Percentiles rank a stretch among this genome's conserved stretches.
phyloP scores from a whole-genome alignment of 148 eudicot species.

The Chenopodium album region DNA sequence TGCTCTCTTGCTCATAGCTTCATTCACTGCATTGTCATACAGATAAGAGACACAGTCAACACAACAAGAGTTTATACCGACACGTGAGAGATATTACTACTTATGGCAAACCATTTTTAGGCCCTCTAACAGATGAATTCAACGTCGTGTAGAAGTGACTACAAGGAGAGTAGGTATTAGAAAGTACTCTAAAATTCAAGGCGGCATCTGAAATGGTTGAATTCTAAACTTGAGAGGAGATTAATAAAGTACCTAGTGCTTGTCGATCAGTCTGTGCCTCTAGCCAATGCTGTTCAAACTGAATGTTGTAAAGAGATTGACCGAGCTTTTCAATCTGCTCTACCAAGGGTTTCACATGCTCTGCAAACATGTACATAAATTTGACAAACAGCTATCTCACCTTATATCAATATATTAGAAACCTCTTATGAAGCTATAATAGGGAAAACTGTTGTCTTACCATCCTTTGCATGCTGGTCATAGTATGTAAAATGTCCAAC shows the following conservation, averaged over 20 bases:
- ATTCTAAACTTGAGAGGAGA: background rate
- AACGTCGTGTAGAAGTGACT: background rate
- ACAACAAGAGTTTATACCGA: background rate
- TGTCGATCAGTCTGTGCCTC: slow-evolving; percentile 96
- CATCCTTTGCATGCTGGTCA: slow-evolving; percentile 95
- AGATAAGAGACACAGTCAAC: background rate
- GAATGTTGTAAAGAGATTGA: slow-evolving; percentile 86
- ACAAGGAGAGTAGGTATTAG: background rate
- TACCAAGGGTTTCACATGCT: slow-evolving; percentile 81
- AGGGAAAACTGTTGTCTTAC: slow-evolving; percentile 34
- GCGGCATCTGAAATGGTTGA: background rate
- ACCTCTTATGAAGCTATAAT: slow-evolving; percentile 1
- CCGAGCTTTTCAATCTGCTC: slow-evolving; percentile 80
- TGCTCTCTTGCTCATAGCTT: slow-evolving; percentile 77
- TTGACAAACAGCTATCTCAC: background rate
- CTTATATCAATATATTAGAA: background rate
- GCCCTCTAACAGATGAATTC: background rate
- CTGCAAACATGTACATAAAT: slow-evolving; percentile 40
- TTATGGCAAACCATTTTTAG: background rate
- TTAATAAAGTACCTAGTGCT: slow-evolving; percentile 54
- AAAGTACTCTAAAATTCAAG: background rate
- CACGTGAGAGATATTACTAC: background rate
- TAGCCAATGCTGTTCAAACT: slow-evolving; percentile 95
- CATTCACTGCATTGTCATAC: slow-evolving; percentile 60
- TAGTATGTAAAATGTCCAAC: slow-evolving; percentile 65